phyloP scores from a whole-genome alignment of 306 rosid species.

The Luffa acutangula region DNA sequence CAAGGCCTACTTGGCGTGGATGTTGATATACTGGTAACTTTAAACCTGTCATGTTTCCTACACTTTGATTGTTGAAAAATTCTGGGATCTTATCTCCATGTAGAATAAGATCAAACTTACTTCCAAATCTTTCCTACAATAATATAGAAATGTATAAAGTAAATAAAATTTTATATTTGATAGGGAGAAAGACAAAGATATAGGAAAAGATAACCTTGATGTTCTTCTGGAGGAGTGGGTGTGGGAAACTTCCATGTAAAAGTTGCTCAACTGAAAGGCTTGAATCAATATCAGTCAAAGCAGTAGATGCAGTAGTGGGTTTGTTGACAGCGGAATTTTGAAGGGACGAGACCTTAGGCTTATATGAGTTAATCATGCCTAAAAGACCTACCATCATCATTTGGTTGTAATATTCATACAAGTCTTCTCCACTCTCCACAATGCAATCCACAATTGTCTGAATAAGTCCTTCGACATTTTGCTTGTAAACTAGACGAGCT shows the following conservation, averaged over 20 bases:
- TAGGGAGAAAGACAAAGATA: no score
- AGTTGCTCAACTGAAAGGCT: background rate
- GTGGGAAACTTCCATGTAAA: background rate
- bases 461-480: background rate
- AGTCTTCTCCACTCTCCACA: background rate
- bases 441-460: background rate
- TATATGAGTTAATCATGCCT: background rate
- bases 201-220: background rate
- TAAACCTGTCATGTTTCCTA: background rate
- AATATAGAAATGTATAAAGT: background rate
- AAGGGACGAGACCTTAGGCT: background rate
- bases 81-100: background rate
- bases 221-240: background rate
- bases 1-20: background rate
- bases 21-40: no score
- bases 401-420: background rate
- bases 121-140: background rate
- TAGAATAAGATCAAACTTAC: background rate
- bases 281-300: background rate
- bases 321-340: background rate
- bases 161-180: no score
- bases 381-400: background rate
- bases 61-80: background rate
- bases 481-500: background rate
- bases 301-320: background rate